Evolutionary conservation across 805 yeast species (phyloP), one percentile per base, ranked within the genome.

Genomic region (Clavispora carvajalis): DNA sequence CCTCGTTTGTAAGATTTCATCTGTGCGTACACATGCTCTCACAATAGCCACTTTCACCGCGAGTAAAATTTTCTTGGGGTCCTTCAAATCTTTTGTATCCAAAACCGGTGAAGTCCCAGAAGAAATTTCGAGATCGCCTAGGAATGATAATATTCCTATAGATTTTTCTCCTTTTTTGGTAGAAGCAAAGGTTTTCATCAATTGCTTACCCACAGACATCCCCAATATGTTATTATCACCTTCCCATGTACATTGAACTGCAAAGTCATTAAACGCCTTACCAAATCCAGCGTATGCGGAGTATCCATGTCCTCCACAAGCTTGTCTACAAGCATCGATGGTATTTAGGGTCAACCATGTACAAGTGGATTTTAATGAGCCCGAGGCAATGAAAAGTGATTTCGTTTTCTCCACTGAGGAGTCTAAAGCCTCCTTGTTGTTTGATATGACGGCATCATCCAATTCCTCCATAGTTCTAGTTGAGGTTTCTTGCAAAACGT

Each of bases 161-260:
- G 73, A 70, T 28, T 51, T 53, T 53, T 71, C 68, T 42, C 75
- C 76, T 40, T 65, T 60, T 38, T 66, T 62, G 25, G 65, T 48
- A 5, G 62, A 51, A 37, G 66, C 57, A 19, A 72, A 71, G 43
- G 67, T 63, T 60, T 77, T 83, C 47, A 81, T 68, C 29, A 82
- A 69, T 19, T 93, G 79, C 60, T 91, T 81, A 43, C 96, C 97
- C 44, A 88, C 78, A 39, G 88, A 82, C 63, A 87, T 79, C 2
- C 89, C 85, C 48, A 90, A 72, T 33, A 90, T 83, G 55, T 81
- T 89, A 69, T 90, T 90, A 63, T 90, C 97, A 63, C 97, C 97
- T 69, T 90, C 97, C 97, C 97, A 90, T 15, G 97, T 90, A 65
- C 96, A 89, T 67, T 90, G 96, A 30, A 90, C 96, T n/a, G 85